Evolutionary conservation across 1,284 basidiomycete species (phyloP).

Genomic region (Microbotryum lychnidis-dioicae): DNA sequence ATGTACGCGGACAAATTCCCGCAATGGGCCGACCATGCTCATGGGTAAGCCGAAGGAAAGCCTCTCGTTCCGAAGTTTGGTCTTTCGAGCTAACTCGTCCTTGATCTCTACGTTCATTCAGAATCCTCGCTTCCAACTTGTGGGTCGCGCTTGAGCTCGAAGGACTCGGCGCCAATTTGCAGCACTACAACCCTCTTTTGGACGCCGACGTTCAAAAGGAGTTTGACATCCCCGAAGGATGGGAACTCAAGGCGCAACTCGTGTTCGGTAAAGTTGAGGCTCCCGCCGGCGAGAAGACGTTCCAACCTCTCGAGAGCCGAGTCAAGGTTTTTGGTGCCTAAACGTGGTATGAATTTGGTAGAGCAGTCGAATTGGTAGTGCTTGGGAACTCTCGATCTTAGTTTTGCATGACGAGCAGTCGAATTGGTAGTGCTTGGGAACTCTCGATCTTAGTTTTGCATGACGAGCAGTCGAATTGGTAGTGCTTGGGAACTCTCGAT

Average conservation of each 20-base stretch:
- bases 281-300: constrained; percentile 40
- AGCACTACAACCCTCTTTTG: constrained; percentile 37
- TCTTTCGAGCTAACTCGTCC: constrained; percentile 11
- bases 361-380: too few species aligned
- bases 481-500: too few species aligned
- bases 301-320: constrained; percentile 41
- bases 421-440: too few species aligned
- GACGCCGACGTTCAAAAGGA: constrained; percentile 36
- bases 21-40: constrained; percentile 14
- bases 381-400: too few species aligned
- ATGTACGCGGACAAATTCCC: constrained; percentile 42
- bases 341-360: too few species aligned
- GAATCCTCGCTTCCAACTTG: constrained; percentile 40
- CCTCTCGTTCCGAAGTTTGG: constrained; percentile 14
- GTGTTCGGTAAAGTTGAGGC: constrained; percentile 44
- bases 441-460: too few species aligned
- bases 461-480: too few species aligned
- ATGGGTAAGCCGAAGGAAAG: background rate
- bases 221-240: constrained; percentile 40
- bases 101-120: background rate
- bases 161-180: constrained; percentile 45
- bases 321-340: constrained; percentile 37
- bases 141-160: constrained; percentile 46
- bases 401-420: too few species aligned
- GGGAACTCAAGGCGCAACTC: constrained; percentile 43